A percentile compares a stretch with the other conserved stretches of the same genome.
These are phyloP conservation scores for Zhuliangozyma blackwelliae DNA, from an alignment of 1,139 yeast species.

Conservation along the genomic window DNA sequence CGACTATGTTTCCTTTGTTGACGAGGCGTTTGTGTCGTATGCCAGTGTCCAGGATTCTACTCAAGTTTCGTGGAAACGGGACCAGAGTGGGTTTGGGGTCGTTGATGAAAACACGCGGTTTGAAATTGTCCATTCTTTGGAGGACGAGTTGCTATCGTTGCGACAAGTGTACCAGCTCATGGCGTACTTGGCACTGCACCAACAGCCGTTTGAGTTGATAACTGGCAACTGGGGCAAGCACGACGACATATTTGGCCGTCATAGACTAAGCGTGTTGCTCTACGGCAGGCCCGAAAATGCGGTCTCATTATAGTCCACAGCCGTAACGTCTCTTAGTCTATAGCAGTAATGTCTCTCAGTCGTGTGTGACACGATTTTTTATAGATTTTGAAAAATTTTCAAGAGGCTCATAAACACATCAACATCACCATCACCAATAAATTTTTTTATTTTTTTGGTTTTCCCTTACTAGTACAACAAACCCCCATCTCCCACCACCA, in stretches of 20 bases:
- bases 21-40: constrained; percentile 26
- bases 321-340: too few species aligned
- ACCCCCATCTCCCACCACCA: too few species aligned
- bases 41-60: constrained; percentile 20
- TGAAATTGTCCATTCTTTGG: constrained; percentile 23
- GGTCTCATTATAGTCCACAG: too few species aligned
- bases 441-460: too few species aligned
- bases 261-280: too few species aligned
- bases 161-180: constrained; percentile 20
- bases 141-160: constrained; percentile 32
- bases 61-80: constrained; percentile 13
- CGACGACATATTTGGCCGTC: constrained; percentile 24
- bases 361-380: too few species aligned
- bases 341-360: too few species aligned
- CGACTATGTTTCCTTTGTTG: constrained; percentile 26
- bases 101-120: constrained; percentile 5
- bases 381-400: too few species aligned
- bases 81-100: constrained; percentile 1
- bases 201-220: constrained; percentile 7
- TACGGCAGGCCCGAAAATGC: too few species aligned
- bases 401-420: too few species aligned
- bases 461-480: too few species aligned
- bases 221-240: constrained; percentile 29
- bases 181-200: constrained; percentile 12
- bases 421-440: too few species aligned